phyloP scores from a whole-genome alignment of 768 basidiomycete genomes.

The Rhodotorula diobovata region DNA sequence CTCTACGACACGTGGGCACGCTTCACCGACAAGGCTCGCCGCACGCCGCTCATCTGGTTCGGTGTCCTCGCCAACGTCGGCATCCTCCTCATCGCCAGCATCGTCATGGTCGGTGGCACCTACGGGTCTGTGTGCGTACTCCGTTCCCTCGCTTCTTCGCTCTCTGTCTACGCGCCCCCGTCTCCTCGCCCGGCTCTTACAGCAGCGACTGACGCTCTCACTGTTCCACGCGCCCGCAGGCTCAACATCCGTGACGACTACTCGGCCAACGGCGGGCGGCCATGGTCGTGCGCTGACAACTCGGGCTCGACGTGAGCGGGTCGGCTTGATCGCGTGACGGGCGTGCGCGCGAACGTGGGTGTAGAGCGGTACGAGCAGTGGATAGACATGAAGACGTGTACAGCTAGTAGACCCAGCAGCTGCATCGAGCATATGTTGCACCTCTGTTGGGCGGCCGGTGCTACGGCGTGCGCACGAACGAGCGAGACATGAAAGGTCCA shows the following conservation, averaged over 20 bases:
- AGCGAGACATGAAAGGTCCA: too few relatives aligned
- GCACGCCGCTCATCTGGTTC: background rate
- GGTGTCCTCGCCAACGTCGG: constrained; percentile 13
- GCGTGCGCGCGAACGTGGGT: too few relatives aligned
- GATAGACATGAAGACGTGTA: too few relatives aligned
- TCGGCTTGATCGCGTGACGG: background rate
- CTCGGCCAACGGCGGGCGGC: background rate
- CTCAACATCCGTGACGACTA: constrained; percentile 1
- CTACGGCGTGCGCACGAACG: too few relatives aligned
- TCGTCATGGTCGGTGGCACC: constrained; percentile 39
- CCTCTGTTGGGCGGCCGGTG: too few relatives aligned
- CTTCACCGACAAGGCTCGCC: background rate
- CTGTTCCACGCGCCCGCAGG: background rate
- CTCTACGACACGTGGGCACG: constrained; percentile 14
- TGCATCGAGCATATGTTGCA: too few relatives aligned
- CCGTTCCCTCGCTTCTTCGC: background rate
- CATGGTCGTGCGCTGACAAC: constrained; percentile 40
- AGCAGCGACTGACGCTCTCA: background rate
- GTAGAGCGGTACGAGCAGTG: too few relatives aligned
- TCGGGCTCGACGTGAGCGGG: constrained; percentile 3
- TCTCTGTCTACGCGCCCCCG: too few relatives aligned
- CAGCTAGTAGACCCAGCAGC: too few relatives aligned
- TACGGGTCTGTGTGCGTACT: constrained; percentile 14
- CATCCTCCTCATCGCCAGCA: constrained; percentile 33
- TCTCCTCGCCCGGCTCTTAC: background rate